A percentile compares a stretch with the other conserved stretches of the same genome.
Evolutionary conservation across 441 rosid species (phyloP).

Genomic region (Croton laevigatus): DNA sequence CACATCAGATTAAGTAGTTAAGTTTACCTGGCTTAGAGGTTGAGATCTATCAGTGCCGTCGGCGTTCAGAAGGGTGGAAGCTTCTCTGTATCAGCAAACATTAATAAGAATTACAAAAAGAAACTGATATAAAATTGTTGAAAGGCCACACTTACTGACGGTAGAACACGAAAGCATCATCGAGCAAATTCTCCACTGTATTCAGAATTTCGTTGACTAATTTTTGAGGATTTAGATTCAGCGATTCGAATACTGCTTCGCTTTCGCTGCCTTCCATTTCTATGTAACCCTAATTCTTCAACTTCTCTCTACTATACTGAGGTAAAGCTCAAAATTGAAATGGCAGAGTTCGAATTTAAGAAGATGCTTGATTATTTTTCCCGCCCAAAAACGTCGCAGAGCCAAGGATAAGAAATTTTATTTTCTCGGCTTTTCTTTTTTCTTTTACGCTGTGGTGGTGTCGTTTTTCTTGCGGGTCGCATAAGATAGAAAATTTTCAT

Average conservation of each 20-base stretch:
- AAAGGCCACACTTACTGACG: constrained; percentile 34
- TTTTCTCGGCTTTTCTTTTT: too few species aligned
- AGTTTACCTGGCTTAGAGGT: constrained; percentile 48
- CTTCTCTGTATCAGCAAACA: constrained; percentile 42
- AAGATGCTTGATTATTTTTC: constrained; percentile 12
- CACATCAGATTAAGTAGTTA: not conserved
- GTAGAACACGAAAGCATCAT: constrained; percentile 62
- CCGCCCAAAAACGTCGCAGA: constrained; percentile 18
- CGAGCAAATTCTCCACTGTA: constrained; percentile 57
- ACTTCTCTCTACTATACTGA: constrained; percentile 3
- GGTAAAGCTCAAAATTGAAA: not conserved
- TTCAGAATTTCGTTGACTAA: constrained; percentile 77
- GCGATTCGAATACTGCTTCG: constrained; percentile 51
- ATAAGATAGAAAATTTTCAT: too few species aligned
- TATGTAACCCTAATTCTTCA: constrained; percentile 9
- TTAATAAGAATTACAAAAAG: not conserved
- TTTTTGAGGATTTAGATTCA: constrained; percentile 64
- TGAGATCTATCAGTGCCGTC: constrained; percentile 44
- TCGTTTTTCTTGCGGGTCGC: too few species aligned
- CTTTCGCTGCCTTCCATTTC: constrained; percentile 66
- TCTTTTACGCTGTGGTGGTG: too few species aligned
- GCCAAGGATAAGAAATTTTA: too few species aligned
- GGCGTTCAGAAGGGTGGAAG: constrained; percentile 41
- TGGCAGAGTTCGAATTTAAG: not conserved
- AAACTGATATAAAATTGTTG: not conserved